Percentiles rank a stretch among this genome's conserved stretches.
These are phyloP conservation scores for Erythrophleum fordii DNA, from an alignment of 306 rosid genomes.

Conservation along the genomic window DNA sequence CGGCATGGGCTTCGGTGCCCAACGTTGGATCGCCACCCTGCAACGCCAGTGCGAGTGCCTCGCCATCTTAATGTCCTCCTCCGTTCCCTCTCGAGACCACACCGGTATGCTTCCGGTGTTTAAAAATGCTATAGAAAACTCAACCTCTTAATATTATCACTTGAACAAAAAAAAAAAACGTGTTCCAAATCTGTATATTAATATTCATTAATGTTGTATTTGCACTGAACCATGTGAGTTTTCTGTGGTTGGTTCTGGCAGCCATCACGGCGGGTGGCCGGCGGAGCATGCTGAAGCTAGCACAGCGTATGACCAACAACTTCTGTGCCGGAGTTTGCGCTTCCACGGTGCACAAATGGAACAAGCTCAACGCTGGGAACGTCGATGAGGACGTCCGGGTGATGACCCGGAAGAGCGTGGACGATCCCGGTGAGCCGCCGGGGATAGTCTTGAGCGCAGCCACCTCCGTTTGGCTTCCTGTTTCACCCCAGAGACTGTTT, in stretches of 20 bases:
- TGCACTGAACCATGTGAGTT: not conserved
- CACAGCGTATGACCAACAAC: slow-evolving; percentile 92
- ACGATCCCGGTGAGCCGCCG: slow-evolving; percentile 95
- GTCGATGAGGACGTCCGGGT: slow-evolving; percentile 90
- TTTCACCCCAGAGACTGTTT: slow-evolving; percentile 66
- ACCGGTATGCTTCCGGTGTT: slow-evolving; percentile 41
- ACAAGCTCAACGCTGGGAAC: slow-evolving; percentile 71
- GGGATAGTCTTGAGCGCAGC: slow-evolving; percentile 96
- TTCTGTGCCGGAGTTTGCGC: slow-evolving; percentile 98
- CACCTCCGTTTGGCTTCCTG: slow-evolving; percentile 90
- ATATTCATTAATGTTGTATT: no score
- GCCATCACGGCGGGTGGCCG: slow-evolving; percentile 74
- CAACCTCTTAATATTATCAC: not conserved
- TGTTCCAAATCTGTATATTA: not conserved
- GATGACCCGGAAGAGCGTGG: slow-evolving; percentile 91
- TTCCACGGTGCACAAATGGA: slow-evolving; percentile 93
- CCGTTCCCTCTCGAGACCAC: slow-evolving; percentile 70
- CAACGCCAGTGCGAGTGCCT: slow-evolving; percentile 95
- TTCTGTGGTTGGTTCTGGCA: not conserved
- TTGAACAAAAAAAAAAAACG: no score
- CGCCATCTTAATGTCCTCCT: slow-evolving; percentile 83
- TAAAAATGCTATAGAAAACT: no score
- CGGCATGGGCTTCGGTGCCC: slow-evolving; percentile 91
- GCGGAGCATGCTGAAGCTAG: slow-evolving; percentile 95
- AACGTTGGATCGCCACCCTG: slow-evolving; percentile 88